phyloP scores from a whole-genome alignment of 257 asterid species.

The Salvia hispanica region DNA sequence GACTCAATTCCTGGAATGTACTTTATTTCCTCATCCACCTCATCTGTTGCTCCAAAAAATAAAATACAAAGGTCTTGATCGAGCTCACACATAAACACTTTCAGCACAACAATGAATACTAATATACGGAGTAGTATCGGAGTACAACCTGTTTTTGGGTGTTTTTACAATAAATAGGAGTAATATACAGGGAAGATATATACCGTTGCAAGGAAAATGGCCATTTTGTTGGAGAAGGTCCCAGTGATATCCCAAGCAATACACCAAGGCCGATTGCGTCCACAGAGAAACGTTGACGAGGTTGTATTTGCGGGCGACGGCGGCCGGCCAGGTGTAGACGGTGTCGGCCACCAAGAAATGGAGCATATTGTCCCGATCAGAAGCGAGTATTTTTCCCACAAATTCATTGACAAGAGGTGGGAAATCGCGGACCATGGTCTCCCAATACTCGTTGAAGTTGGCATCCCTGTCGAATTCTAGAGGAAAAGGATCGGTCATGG shows the following conservation, averaged over 20 bases:
- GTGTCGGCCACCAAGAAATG: conserved; percentile 50
- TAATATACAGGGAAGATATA: too few relatives aligned
- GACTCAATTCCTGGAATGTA: conserved; percentile 17
- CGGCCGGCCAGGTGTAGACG: conserved; percentile 38
- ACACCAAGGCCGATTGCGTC: conserved; percentile 44
- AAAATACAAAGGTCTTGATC: too few relatives aligned
- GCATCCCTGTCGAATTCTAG: conserved; percentile 37
- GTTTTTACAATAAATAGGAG: too few relatives aligned
- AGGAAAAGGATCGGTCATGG: conserved; percentile 46
- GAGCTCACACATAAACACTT: too few relatives aligned
- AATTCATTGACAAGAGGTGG: conserved; percentile 39
- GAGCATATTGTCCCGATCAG: conserved; percentile 33
- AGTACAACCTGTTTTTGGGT: too few relatives aligned
- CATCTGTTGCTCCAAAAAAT: neutral
- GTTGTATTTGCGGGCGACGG: conserved; percentile 42
- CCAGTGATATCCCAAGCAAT: conserved; percentile 37
- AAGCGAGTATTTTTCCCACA: conserved; percentile 31
- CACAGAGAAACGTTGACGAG: conserved; percentile 44
- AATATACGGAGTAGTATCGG: too few relatives aligned
- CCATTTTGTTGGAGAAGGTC: conserved; percentile 40
- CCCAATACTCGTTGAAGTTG: conserved; percentile 37
- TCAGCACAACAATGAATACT: too few relatives aligned
- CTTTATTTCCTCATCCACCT: conserved; percentile 7
- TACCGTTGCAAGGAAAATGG: conserved; percentile 45
- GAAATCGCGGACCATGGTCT: conserved; percentile 27